A percentile compares a stretch with the other conserved stretches of the same genome.
Evolutionary conservation across 148 eudicot genomes (phyloP).

Genomic region (Arctostaphylos glauca): DNA sequence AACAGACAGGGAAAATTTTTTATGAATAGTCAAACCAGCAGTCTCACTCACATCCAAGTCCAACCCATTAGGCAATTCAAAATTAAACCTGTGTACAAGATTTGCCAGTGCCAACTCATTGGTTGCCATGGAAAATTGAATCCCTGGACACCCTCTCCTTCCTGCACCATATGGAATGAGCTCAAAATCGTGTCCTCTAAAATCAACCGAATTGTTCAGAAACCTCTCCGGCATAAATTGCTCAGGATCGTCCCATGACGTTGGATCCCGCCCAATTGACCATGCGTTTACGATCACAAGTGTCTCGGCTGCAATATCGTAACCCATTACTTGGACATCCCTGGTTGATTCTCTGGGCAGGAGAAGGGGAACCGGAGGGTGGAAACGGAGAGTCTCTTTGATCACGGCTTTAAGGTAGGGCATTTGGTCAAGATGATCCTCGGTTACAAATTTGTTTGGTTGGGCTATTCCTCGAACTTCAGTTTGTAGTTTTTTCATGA

Average conservation of each 20-base stretch:
- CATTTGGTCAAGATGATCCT: background rate
- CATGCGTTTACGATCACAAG: background rate
- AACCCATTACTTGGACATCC: background rate
- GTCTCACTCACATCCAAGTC: background rate
- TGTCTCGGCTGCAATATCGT: background rate
- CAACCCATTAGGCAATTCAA: background rate
- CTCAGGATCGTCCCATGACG: background rate
- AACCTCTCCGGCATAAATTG: background rate
- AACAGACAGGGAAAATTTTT: background rate
- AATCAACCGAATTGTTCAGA: background rate
- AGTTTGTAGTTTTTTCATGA: background rate
- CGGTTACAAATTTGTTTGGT: background rate
- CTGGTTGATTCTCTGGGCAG: background rate
- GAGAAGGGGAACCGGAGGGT: background rate
- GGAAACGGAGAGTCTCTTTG: background rate
- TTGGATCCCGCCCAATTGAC: background rate
- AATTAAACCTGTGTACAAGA: background rate
- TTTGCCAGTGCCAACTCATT: background rate
- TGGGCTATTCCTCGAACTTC: background rate
- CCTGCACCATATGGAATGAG: background rate
- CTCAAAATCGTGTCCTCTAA: background rate
- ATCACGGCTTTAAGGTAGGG: background rate
- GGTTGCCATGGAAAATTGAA: background rate
- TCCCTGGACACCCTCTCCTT: background rate
- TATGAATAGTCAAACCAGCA: background rate